These are phyloP conservation scores for Blastomyces gilchristii DNA, from an alignment of 2,329 filamentous ascomycete genomes.

Conservation along the genomic window DNA sequence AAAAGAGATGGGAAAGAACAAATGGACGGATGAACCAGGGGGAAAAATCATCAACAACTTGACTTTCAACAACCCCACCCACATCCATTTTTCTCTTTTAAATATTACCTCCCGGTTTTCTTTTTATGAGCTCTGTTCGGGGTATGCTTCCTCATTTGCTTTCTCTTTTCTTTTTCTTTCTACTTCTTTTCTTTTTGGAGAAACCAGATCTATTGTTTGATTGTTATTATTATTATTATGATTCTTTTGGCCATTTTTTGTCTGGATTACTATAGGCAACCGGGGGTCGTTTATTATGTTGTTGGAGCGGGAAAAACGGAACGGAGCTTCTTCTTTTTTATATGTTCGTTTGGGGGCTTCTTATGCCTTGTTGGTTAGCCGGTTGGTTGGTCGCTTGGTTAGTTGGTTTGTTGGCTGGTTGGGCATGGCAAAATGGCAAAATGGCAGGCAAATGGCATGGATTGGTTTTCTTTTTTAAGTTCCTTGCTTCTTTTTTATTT, in stretches of 20 bases:
- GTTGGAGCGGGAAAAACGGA: constrained; percentile 1
- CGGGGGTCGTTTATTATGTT: background rate
- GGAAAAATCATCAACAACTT: background rate
- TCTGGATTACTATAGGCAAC: constrained; percentile 6
- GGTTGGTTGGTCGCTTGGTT: background rate
- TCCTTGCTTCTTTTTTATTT: constrained; percentile 1
- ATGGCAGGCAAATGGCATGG: background rate
- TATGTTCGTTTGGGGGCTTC: background rate
- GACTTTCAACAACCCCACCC: background rate
- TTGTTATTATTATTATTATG: background rate
- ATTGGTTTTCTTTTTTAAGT: background rate
- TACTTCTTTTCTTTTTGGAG: background rate
- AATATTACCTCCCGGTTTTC: background rate
- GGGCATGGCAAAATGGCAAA: background rate
- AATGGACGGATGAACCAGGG: constrained; percentile 1
- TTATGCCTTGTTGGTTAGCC: background rate
- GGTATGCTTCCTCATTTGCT: constrained; percentile 4
- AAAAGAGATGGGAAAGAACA: background rate
- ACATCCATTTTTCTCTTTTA: constrained; percentile 3
- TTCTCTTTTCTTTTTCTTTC: background rate
- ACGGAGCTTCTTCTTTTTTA: constrained; percentile 1
- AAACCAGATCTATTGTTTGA: constrained; percentile 6
- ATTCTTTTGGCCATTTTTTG: constrained; percentile 6
- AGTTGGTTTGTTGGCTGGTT: constrained; percentile 4
- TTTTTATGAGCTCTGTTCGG: constrained; percentile 6